Evolutionary conservation across 805 yeast genomes (phyloP).

Genomic region (Myxozyma nipponensis): DNA sequence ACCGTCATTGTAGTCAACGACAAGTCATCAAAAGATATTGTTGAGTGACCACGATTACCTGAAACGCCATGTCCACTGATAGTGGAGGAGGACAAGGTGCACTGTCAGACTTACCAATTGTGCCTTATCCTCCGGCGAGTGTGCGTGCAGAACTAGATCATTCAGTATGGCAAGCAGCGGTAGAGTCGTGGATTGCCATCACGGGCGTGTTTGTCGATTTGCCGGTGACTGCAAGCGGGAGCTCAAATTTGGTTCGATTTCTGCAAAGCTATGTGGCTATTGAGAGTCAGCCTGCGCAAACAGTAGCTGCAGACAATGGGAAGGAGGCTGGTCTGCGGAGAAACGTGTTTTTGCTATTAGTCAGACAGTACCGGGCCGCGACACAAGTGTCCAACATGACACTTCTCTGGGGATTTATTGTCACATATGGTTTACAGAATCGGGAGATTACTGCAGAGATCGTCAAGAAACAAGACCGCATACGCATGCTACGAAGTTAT

Average conservation of each 20-base stretch:
- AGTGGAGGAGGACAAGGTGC: background rate
- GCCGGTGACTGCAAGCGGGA: background rate
- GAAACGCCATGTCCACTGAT: background rate
- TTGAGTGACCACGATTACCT: no score
- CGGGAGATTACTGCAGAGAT: slow-evolving; percentile 1
- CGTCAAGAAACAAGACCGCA: background rate
- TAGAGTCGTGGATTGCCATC: slow-evolving; percentile 11
- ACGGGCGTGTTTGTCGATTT: slow-evolving; percentile 8
- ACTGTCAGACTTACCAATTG: background rate
- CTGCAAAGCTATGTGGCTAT: slow-evolving; percentile 12
- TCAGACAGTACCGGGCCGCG: slow-evolving; percentile 9
- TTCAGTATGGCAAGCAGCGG: slow-evolving; percentile 7
- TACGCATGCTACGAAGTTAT: background rate
- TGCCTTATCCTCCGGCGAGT: background rate
- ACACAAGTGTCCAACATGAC: slow-evolving; percentile 14
- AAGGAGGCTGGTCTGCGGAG: slow-evolving; percentile 6
- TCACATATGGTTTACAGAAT: slow-evolving; percentile 14
- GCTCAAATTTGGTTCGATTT: slow-evolving; percentile 6
- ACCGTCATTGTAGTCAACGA: no score
- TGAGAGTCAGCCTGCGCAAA: background rate
- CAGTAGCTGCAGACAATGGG: background rate
- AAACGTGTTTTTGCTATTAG: slow-evolving; percentile 16
- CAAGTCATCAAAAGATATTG: no score
- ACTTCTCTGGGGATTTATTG: slow-evolving; percentile 25
- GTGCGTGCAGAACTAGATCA: background rate